phyloP scores from a whole-genome alignment of 2,329 filamentous ascomycete species.

The Aspergillus ustus region DNA sequence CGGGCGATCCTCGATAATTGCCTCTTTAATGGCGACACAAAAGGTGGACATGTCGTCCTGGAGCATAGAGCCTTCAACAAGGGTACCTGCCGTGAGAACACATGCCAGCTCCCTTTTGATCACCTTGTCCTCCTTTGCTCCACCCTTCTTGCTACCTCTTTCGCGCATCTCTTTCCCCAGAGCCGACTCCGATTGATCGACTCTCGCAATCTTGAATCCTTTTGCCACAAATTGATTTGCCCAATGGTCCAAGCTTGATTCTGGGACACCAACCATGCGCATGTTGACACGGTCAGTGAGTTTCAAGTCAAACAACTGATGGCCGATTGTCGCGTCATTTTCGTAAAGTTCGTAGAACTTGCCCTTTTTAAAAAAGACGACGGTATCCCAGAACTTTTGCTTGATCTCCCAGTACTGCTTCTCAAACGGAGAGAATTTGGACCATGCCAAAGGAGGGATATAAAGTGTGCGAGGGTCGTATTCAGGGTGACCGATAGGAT shows the following conservation, averaged over 20 bases:
- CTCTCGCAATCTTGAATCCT: conserved; percentile 93
- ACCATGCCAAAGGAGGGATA: conserved; percentile 79
- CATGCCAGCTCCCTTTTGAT: conserved; percentile 89
- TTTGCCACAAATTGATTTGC: conserved; percentile 98
- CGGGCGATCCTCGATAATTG: conserved; percentile 70
- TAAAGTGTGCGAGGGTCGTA: conserved; percentile 92
- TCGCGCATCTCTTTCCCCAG: conserved; percentile 99
- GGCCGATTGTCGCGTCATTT: conserved; percentile 93
- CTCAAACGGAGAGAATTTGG: conserved; percentile 89
- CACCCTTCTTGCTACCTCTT: conserved; percentile 62
- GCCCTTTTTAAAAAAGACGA: conserved; percentile 99
- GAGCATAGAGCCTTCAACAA: conserved; percentile 95
- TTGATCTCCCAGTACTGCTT: conserved; percentile 99
- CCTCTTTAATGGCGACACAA: conserved; percentile 92
- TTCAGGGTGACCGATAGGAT: conserved; percentile 78
- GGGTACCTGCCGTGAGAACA: conserved; percentile 86
- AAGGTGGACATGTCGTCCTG: conserved; percentile 98
- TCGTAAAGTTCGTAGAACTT: conserved; percentile 99
- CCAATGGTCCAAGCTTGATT: conserved; percentile 95
- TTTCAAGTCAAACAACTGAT: conserved; percentile 96
- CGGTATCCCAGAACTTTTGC: conserved; percentile 94
- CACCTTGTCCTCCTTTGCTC: conserved; percentile 82
- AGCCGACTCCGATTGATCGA: conserved; percentile 96
- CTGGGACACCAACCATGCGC: conserved; percentile 98
- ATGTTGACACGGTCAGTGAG: conserved; percentile 98